phyloP scores from a whole-genome alignment of 2,329 filamentous ascomycete genomes.

The Botryotinia convoluta region DNA sequence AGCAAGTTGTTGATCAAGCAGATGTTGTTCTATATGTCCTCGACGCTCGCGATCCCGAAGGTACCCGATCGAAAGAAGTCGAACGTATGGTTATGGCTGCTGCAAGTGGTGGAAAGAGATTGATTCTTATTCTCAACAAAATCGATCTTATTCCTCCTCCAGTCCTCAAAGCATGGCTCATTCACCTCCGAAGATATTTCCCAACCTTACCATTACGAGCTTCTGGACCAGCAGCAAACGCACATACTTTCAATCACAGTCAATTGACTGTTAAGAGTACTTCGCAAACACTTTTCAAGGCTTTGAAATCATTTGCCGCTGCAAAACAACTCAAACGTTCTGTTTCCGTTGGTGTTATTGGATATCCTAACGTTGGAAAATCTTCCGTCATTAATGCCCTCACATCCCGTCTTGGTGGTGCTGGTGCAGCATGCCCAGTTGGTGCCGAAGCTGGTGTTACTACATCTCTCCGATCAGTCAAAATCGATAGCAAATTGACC shows the following conservation, averaged over 20 bases:
- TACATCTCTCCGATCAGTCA: slow-evolving; percentile 82
- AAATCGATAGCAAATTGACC: slow-evolving; percentile 91
- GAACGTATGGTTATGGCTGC: slow-evolving; percentile 91
- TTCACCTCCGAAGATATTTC: slow-evolving; percentile 82
- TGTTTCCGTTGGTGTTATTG: slow-evolving; percentile 88
- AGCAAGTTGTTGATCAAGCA: slow-evolving; percentile 82
- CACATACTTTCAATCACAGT: slow-evolving; percentile 89
- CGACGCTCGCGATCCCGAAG: slow-evolving; percentile 86
- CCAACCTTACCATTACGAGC: slow-evolving; percentile 87
- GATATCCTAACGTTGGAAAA: slow-evolving; percentile 95
- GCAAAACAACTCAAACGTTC: slow-evolving; percentile 82
- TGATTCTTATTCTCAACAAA: slow-evolving; percentile 94
- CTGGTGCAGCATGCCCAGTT: slow-evolving; percentile 73
- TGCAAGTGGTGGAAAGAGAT: slow-evolving; percentile 75
- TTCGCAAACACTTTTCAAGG: slow-evolving; percentile 79
- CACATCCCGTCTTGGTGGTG: slow-evolving; percentile 70
- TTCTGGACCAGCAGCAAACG: slow-evolving; percentile 76
- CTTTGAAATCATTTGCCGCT: slow-evolving; percentile 84
- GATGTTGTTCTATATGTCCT: slow-evolving; percentile 93
- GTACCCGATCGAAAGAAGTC: slow-evolving; percentile 84
- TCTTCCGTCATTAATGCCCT: slow-evolving; percentile 95
- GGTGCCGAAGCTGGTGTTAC: slow-evolving; percentile 92
- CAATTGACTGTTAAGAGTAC: slow-evolving; percentile 84
- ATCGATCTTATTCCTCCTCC: slow-evolving; percentile 83
- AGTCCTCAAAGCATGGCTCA: slow-evolving; percentile 80